Evolutionary conservation across 345 rosid species (phyloP), one percentile per base, ranked within the genome.

Genomic region (Anacardium occidentale): DNA sequence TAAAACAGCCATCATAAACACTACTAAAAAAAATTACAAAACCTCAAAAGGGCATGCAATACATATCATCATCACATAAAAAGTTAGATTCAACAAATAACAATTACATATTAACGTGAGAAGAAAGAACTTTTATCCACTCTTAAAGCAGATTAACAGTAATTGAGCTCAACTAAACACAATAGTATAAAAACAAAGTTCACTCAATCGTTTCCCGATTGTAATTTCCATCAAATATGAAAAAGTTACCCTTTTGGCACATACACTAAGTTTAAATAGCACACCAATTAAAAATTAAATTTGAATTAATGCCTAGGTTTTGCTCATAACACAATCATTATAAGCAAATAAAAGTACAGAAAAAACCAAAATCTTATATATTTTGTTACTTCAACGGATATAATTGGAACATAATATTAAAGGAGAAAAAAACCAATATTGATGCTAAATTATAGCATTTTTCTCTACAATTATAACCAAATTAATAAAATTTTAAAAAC

Each of bases 1-100:
- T 66, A 67, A 29, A 58, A 74, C 44, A 81, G 17, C 10, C 47
- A 54, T 55, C 74, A 82, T 51, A 32, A 69, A 44, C 11, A 69
- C 22, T 71, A 55, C 44, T 11, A n/a, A 4, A 51, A 53, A 44
- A 26, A 25, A 1, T 6, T 37, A 6, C 42, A 37, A 37, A 37
- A 37, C 42, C 9, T 37, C 42, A 64, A 48, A 40, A 18, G 59
- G 12, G n/a, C 18, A 14, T 56, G 40, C 12, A 4, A 59, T 25
- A 8, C 26, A 40, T 44, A 68, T 9, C 22, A 25, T 37, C 22
- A 5, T 48, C n/a, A 7, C 53, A 34, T 7, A 44, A 26, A 52
- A 6, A 5, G 9, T 37, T 37, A 37, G 42, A 37, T 37, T 37
- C 42, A 7, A 37, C 42, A 37, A 37, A 37, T 37, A 37, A 37